Evolutionary conservation across 164 flowering plant genomes (phyloP).

Genomic region (Protea cynaroides): DNA sequence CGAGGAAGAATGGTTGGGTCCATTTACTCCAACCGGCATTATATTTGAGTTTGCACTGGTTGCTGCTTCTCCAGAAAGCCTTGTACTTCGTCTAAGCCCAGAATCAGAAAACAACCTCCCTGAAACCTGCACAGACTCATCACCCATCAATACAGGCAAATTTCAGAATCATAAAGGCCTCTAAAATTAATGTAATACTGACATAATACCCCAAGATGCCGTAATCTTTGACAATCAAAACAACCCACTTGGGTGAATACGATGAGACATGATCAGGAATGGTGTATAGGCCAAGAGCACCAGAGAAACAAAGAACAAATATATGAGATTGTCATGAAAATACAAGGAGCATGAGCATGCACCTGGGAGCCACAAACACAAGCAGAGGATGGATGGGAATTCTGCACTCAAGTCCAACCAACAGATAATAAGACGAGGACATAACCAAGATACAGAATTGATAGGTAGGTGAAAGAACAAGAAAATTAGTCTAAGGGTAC

Average conservation of each 20-base stretch:
- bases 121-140: conserved; percentile 46
- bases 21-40: conserved; percentile 53
- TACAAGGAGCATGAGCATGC: conserved; percentile 8
- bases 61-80: conserved; percentile 72
- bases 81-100: conserved; percentile 83
- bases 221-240: no score
- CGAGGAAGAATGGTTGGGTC: conserved; percentile 48
- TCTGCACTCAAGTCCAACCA: conserved; percentile 20
- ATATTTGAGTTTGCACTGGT: conserved; percentile 35
- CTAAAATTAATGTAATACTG: no score
- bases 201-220: no score
- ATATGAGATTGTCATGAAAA: conserved; percentile 4
- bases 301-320: conserved; percentile 4
- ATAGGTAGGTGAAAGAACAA: neutral
- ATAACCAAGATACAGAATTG: conserved; percentile 4
- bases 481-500: neutral
- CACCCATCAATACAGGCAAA: neutral
- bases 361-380: conserved; percentile 13
- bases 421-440: conserved; percentile 12
- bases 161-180: neutral
- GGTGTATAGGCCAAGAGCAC: conserved; percentile 1
- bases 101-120: conserved; percentile 94
- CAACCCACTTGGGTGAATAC: no score
- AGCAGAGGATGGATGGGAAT: conserved; percentile 13
- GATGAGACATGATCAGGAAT: neutral